phyloP scores from a whole-genome alignment of 2,329 filamentous ascomycete genomes.

The Colletotrichum sp. region DNA sequence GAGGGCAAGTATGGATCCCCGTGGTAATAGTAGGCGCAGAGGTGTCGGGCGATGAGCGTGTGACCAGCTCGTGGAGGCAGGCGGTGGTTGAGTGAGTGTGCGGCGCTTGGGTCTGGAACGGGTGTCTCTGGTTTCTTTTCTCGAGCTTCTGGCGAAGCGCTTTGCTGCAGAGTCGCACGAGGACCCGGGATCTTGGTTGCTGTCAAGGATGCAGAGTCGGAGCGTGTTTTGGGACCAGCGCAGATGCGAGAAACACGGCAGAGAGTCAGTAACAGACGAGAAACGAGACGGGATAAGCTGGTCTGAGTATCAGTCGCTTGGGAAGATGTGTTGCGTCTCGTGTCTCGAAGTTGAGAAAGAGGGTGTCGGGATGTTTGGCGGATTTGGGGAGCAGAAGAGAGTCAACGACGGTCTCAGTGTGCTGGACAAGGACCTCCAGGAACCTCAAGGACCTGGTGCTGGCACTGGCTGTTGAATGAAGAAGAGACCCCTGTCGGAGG shows the following conservation, averaged over 20 bases:
- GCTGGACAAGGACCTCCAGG: neutral
- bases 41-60: neutral
- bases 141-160: neutral
- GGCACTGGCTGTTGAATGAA: neutral
- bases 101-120: neutral
- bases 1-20: neutral
- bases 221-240: slow-evolving; percentile 19
- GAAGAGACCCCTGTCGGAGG: slow-evolving; percentile 9
- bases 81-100: neutral
- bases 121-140: neutral
- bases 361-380: slow-evolving; percentile 14
- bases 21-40: neutral
- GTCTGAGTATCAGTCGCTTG: slow-evolving; percentile 17
- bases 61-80: slow-evolving; percentile 1
- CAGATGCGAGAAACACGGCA: slow-evolving; percentile 13
- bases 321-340: slow-evolving; percentile 16
- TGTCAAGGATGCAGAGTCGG: slow-evolving; percentile 18
- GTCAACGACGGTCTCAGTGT: slow-evolving; percentile 1
- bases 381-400: slow-evolving; percentile 8
- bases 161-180: slow-evolving; percentile 13
- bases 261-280: neutral
- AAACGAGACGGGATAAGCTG: slow-evolving; percentile 17
- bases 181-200: slow-evolving; percentile 18
- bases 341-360: slow-evolving; percentile 20
- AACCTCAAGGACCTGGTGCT: neutral